These are phyloP conservation scores for Pseudogymnoascus sp. DNA, from an alignment of 2,329 filamentous ascomycete genomes.

Conservation along the genomic window DNA sequence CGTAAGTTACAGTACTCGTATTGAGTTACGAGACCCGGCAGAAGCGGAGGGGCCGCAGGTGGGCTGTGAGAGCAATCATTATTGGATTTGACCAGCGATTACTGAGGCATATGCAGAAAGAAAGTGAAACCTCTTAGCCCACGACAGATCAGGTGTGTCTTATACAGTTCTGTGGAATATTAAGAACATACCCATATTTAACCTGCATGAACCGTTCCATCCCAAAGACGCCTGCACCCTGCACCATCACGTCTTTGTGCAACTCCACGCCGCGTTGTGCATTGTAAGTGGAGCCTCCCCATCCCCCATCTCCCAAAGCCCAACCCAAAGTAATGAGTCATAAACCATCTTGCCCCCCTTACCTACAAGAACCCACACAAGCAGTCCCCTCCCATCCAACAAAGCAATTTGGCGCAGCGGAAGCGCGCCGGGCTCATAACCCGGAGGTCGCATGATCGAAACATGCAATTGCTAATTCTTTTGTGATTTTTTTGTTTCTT, in stretches of 20 bases:
- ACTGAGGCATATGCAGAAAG: neutral
- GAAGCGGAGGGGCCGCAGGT: neutral
- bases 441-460: slow-evolving; percentile 15
- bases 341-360: neutral
- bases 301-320: neutral
- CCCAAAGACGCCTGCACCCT: neutral
- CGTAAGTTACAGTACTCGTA: neutral
- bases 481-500: neutral
- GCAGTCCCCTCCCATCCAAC: neutral
- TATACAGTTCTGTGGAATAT: neutral
- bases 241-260: neutral
- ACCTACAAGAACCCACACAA: neutral
- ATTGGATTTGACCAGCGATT: neutral
- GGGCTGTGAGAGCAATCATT: neutral
- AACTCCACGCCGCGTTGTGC: neutral
- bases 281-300: neutral
- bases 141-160: neutral
- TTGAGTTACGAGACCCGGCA: neutral
- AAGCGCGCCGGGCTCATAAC: slow-evolving; percentile 17
- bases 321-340: neutral
- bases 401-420: slow-evolving; percentile 15
- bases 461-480: slow-evolving; percentile 11
- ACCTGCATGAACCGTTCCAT: neutral
- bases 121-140: neutral
- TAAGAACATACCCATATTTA: neutral